Conservation (phyloP, 345 rosid genomes). For the Aethionema arabicum region DNA sequence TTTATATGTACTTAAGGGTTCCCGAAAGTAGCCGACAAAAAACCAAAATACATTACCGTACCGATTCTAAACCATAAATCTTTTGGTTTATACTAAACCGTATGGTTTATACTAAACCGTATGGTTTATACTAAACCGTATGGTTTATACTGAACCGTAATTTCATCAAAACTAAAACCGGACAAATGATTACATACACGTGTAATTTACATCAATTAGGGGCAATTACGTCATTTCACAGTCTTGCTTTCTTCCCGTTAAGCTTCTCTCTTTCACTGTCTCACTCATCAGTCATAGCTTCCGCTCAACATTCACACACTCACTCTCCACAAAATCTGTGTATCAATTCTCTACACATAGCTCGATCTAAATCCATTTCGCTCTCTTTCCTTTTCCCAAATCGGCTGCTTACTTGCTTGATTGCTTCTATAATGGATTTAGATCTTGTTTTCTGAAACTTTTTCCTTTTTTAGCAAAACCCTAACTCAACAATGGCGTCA, state of each 20-base stretch:
- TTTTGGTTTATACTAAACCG: background rate
- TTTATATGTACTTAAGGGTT: constrained; percentile 27
- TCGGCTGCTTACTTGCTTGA: background rate
- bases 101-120: background rate
- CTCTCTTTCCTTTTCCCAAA: background rate
- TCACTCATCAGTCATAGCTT: constrained; percentile 28
- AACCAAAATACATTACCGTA: constrained; percentile 13
- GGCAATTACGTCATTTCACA: constrained; percentile 18
- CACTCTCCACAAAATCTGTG: background rate
- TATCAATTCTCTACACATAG: background rate
- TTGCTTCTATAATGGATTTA: constrained; percentile 1
- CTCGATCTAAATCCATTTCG: background rate
- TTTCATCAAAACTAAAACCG: constrained; percentile 2
- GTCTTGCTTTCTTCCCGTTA: constrained; percentile 35
- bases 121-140: background rate
- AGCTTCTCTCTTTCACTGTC: constrained; percentile 4
- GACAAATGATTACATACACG: constrained; percentile 29
- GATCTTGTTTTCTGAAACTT: constrained; percentile 26
- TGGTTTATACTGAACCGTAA: constrained; percentile 2
- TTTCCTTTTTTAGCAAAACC: constrained; percentile 13
- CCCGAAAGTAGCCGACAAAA: background rate
- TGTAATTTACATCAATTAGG: constrained; percentile 28
- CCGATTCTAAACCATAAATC: background rate
- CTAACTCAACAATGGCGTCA: constrained; percentile 38
- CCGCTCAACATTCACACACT: constrained; percentile 25